Evolutionary conservation across 2,329 filamentous ascomycete genomes (phyloP), one percentile per base, ranked within the genome.

Genomic region (Verticillium alfalfae): DNA sequence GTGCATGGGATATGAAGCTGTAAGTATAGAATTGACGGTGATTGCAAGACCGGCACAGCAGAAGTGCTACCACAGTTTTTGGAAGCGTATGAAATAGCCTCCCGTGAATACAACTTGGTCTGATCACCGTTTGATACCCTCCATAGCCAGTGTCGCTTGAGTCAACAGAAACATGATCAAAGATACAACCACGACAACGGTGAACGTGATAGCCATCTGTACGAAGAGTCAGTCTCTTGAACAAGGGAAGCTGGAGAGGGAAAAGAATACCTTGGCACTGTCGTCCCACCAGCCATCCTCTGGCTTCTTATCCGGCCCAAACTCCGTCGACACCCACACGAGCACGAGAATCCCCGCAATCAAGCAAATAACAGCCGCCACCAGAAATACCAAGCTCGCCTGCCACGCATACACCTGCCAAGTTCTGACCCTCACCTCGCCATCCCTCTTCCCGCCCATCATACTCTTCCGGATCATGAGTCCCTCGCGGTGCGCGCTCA

Each of bases 401-500:
- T 69, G 67, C 67, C 67, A 69, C 4, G 67, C 66, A 31, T 66
- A 67, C 9, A 68, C 63, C 52, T 68, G 67, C 60, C 62, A 49
- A 18, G 52, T 31, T 2, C 61, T 34, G 2, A 66, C 67, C n/a
- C 31, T 45, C 18, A 61, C 45, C 16, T 13, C 59, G n/a, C 60
- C 65, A n/a, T 56, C 39, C 13, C n/a, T 52, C 56, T 59, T 63
- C 60, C 38, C 54, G 13, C 54, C 52, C n/a, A 26, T 31, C 55
- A 69, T 59, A 34, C 62, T 63, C 37, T 60, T 57, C 9, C 77
- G 69, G 56, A 79, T 76, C 72, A 69, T 8, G 4, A 72, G 65
- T 0, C 74, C 75, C 62, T 78, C 73, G 8, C 72, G 70, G 63
- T 79, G 77, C 3, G 72, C 71, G 13, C 75, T 75, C 6, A 79